Evolutionary conservation across 2,329 filamentous ascomycete species (phyloP).

Genomic region (Xylariaceae sp.): DNA sequence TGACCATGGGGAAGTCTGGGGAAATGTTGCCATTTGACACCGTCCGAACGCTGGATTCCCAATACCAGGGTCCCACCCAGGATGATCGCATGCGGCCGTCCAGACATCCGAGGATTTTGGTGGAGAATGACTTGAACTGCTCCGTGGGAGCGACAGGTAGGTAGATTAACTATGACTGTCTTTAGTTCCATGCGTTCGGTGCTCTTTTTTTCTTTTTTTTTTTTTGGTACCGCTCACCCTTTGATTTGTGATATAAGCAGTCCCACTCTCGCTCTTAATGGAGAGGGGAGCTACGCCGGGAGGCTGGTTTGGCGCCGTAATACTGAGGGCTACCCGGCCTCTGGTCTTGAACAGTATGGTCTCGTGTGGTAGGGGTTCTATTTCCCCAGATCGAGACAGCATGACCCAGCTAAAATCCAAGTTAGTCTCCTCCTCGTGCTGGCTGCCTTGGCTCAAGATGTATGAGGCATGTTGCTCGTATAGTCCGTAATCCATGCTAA

Average conservation of each 20-base stretch:
- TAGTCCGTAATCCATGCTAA: constrained; percentile 34
- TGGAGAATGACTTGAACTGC: constrained; percentile 78
- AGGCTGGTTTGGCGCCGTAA: constrained; percentile 65
- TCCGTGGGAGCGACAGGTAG: constrained; percentile 66
- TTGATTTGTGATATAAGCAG: constrained; percentile 78
- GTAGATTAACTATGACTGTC: constrained; percentile 66
- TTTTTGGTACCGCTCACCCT: constrained; percentile 51
- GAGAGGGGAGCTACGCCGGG: constrained; percentile 59
- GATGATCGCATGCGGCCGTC: constrained; percentile 83
- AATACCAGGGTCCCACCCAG: constrained; percentile 89
- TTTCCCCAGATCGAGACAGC: constrained; percentile 67
- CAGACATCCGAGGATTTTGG: constrained; percentile 78
- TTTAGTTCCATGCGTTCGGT: constrained; percentile 9
- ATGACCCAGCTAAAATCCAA: constrained; percentile 75
- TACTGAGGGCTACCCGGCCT: constrained; percentile 67
- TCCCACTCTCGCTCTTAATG: constrained; percentile 67
- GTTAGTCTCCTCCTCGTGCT: constrained; percentile 45
- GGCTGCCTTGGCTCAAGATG: constrained; percentile 37
- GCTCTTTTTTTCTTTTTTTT: background rate
- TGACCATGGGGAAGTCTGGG: constrained; percentile 63
- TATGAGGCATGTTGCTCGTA: constrained; percentile 42
- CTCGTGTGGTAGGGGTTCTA: constrained; percentile 81
- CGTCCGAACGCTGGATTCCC: constrained; percentile 74
- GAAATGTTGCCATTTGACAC: constrained; percentile 81
- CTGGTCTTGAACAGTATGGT: constrained; percentile 74